phyloP scores from a whole-genome alignment of 1,139 yeast genomes.

The Debaryomycetaceae sp. region DNA sequence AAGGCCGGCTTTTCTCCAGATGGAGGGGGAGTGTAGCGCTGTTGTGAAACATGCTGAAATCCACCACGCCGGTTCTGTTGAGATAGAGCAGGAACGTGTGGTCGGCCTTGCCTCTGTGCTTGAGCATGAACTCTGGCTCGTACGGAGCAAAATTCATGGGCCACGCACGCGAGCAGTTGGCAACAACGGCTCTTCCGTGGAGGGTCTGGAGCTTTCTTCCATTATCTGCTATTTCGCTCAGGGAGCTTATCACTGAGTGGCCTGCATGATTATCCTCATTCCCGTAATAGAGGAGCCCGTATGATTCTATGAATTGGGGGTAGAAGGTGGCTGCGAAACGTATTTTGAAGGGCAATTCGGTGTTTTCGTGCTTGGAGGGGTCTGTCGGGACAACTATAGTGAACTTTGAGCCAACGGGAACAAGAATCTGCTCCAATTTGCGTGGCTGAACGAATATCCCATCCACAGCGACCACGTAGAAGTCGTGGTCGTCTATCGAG shows the following conservation, averaged over 20 bases:
- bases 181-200: slow-evolving; percentile 13
- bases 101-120: slow-evolving; percentile 13
- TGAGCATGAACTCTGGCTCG: slow-evolving; percentile 5
- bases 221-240: slow-evolving; percentile 4
- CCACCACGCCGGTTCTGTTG: slow-evolving; percentile 21
- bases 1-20: slow-evolving; percentile 16
- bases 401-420: slow-evolving; percentile 29
- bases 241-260: slow-evolving; percentile 5
- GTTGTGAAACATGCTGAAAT: slow-evolving; percentile 24
- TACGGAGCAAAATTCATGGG: slow-evolving; percentile 18
- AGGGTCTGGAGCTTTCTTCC: slow-evolving; percentile 14
- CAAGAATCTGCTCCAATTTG: slow-evolving; percentile 17
- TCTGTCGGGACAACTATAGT: slow-evolving; percentile 25
- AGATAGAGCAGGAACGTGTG: slow-evolving; percentile 21
- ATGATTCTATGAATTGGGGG: slow-evolving; percentile 30
- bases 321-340: slow-evolving; percentile 26
- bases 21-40: slow-evolving; percentile 16
- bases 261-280: slow-evolving; percentile 3
- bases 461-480: slow-evolving; percentile 28
- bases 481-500: slow-evolving; percentile 32
- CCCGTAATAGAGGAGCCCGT: slow-evolving; percentile 23
- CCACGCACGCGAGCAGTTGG: slow-evolving; percentile 6
- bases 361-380: slow-evolving; percentile 9
- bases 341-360: slow-evolving; percentile 15
- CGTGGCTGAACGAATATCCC: slow-evolving; percentile 27